Evolutionary conservation across 305 asterid species (phyloP), one percentile per base, ranked within the genome.

Genomic region (Solanum hybrid): DNA sequence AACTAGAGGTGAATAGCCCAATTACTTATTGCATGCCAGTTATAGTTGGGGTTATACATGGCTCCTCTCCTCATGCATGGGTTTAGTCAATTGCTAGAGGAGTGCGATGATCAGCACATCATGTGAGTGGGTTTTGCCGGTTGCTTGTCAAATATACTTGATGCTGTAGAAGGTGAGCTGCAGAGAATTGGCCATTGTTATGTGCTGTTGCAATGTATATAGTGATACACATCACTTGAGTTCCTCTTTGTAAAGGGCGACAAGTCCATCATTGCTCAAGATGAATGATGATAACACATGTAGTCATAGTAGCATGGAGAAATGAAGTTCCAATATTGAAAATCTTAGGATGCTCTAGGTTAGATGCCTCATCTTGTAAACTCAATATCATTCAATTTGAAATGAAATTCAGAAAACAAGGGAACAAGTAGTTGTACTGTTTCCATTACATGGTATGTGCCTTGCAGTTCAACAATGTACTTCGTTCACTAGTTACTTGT

Each of bases 161-260:
- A 82, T 89, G 90, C 89, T 81, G 87, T 86, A 29, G 88, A 85
- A 82, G 78, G 34, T 85, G 84, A 85, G 87, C 72, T 90, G 89
- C 86, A 16, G 91, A 92, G 73, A 82, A 90, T 86, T 40, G 90
- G 86, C 87, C 80, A 84, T 73, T 56, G 81, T 86, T 89, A 31
- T 91, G 79, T 82, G 95, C 91, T 93, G 92, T 90, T 92, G 89
- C 93, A 37, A 80, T 96, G 99, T 96, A 95, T 91, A 96, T 96
- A 95, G 93, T 88, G 86, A 91, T 93, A 91, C 92, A 94, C 90
- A 87, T 92, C 89, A 89, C 87, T 91, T 82, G 89, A 91, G 97
- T 94, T 94, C 97, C 94, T 82, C 93, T 93, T 94, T 94, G 94
- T 91, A 89, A 88, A 91, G 96, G 91, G 96, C 93, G 73, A 87